Evolutionary conservation across 2,329 filamentous ascomycete genomes (phyloP).

Genomic region (Cryphonectria nitschkei): DNA sequence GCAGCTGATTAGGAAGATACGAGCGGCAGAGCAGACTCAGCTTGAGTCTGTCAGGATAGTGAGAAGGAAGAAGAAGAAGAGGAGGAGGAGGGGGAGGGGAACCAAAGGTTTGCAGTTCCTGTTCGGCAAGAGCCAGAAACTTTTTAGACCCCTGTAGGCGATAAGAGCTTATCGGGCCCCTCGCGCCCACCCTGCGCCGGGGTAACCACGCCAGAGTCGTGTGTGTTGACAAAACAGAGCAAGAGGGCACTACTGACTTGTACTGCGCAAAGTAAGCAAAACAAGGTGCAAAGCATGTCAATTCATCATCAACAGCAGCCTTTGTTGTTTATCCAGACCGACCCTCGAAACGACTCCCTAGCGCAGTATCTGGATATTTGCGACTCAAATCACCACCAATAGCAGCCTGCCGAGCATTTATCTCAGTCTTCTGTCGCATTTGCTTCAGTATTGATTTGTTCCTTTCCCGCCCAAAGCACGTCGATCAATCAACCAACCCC

Average conservation of each 20-base stretch:
- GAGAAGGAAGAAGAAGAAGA: background rate
- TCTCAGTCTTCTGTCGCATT: conserved; percentile 18
- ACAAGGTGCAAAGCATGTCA: background rate
- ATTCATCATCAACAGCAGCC: background rate
- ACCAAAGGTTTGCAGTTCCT: background rate
- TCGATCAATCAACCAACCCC: background rate
- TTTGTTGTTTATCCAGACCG: background rate
- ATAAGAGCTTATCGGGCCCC: conserved; percentile 17
- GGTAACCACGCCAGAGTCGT: conserved; percentile 26
- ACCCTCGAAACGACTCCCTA: conserved; percentile 11
- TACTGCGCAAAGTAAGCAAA: background rate
- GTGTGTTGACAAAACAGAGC: conserved; percentile 28
- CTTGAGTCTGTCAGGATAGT: background rate
- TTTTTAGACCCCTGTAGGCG: conserved; percentile 19
- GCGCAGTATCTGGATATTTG: conserved; percentile 6
- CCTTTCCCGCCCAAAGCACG: conserved; percentile 26
- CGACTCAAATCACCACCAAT: background rate
- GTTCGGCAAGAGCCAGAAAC: conserved; percentile 20
- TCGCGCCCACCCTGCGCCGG: conserved; percentile 18
- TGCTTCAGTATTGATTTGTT: conserved; percentile 29
- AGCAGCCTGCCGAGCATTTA: conserved; percentile 13
- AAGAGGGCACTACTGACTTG: background rate
- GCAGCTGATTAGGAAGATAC: background rate
- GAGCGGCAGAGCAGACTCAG: background rate
- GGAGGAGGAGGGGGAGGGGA: background rate